Evolutionary conservation across 805 yeast species (phyloP).

Genomic region (Kockiozyma suomiensis): DNA sequence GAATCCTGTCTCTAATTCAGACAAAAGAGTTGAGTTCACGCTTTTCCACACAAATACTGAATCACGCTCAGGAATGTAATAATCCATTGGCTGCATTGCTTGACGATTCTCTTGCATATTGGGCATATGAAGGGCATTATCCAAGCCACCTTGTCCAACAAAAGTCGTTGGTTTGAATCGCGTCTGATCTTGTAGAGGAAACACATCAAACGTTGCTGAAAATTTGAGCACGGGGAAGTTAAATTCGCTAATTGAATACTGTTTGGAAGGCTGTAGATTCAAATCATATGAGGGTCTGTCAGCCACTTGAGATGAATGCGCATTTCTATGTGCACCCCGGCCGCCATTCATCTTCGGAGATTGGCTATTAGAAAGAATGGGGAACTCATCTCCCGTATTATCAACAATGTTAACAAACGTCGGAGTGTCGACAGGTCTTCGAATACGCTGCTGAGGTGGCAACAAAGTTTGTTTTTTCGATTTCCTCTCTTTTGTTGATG

Average conservation of each 20-base stretch:
- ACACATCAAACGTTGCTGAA: slow-evolving; percentile 31
- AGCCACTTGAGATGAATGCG: background rate
- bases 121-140: slow-evolving; percentile 12
- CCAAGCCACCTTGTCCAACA: slow-evolving; percentile 26
- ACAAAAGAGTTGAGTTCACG: background rate
- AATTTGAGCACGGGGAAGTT: slow-evolving; percentile 22
- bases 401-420: background rate
- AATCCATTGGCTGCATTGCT: background rate
- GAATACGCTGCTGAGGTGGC: slow-evolving; percentile 16
- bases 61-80: slow-evolving; percentile 1
- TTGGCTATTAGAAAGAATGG: background rate
- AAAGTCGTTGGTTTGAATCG: slow-evolving; percentile 23
- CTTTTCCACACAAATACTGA: slow-evolving; percentile 15
- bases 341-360: background rate
- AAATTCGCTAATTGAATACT: slow-evolving; percentile 14
- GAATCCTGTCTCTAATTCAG: slow-evolving; percentile 20
- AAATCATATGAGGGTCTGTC: background rate
- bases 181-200: slow-evolving; percentile 24
- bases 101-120: background rate
- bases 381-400: background rate
- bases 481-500: slow-evolving; percentile 1
- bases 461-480: slow-evolving; percentile 14
- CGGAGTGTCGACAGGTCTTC: slow-evolving; percentile 1
- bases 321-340: background rate
- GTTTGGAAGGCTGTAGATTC: background rate